Base-by-base conservation (phyloP, 768 basidiomycete species). In the Serendipita indica region DNA sequence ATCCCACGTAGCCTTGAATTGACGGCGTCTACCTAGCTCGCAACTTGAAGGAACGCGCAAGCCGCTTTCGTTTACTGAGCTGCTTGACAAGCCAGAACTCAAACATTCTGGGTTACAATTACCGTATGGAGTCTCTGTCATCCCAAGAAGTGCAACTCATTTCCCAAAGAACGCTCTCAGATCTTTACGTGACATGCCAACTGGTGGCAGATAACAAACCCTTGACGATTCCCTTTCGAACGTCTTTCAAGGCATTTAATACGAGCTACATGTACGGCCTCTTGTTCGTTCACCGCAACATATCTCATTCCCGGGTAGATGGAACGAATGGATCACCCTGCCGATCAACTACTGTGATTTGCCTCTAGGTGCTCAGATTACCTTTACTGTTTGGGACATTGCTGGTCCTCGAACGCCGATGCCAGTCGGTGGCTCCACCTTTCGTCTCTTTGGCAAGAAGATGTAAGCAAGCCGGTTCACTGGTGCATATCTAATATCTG, bases 311-410 rank as follows among this genome's bases (percentile, higher is more conserved):
- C 20, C 60, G 39, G 60, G 20, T 63, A 90, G 86, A 28, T 99
- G 94, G 94, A 97, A 97, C 67, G 91, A 98, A 74, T 87, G 85
- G 80, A 82, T 99, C 37, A 83, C 86, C 0, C 72, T 98, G 10
- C 94, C 94, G 0, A 88, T 96, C 66, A 82, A 84, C 28, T 96
- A 94, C 64, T 90, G 91, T 62, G 92, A 96, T 67, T 74, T 99
- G n/a, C 90, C 91, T 0, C 70, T 90, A 49, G 85, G 74, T 67
- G 83, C 91, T 1, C 92, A 96, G 65, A 77, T 99, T 57, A 85
- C 87, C 0, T 86, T 98, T 65, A 98, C 96, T 0, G 84, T 97
- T 4, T 97, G 91, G 88, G 93, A 98, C 67, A 92, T 92, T 60
- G 86, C 82, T 34, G 86, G 88, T 0, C 84, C 90, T 22, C 78